A percentile compares a stretch with the other conserved stretches of the same genome.
Conservation (phyloP, 257 asterid genomes). For the Solanum arcanum region DNA sequence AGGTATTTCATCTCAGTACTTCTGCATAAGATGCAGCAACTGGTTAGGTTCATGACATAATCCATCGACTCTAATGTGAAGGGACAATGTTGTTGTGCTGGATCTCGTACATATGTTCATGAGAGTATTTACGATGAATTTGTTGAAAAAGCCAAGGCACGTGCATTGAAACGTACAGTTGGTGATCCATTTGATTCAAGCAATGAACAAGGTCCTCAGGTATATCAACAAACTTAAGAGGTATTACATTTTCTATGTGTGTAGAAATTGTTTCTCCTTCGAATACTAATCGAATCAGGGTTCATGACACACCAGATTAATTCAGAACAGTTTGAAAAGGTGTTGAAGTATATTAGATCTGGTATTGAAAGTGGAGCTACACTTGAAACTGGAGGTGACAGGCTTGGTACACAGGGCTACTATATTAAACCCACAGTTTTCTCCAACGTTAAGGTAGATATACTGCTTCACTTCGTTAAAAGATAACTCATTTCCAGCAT, state of each 20-base stretch:
- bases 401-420: constrained; percentile 54
- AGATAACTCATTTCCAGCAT: background rate
- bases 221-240: background rate
- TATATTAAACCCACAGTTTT: constrained; percentile 89
- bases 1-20: constrained; percentile 29
- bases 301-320: constrained; percentile 43
- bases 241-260: background rate
- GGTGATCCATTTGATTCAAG: constrained; percentile 92
- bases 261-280: background rate
- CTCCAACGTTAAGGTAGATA: constrained; percentile 67
- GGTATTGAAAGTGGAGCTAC: constrained; percentile 78
- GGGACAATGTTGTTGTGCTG: constrained; percentile 99
- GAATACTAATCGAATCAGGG: background rate
- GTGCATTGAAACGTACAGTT: constrained; percentile 66
- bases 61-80: constrained; percentile 4
- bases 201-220: constrained; percentile 98
- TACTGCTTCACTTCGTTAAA: background rate
- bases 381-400: constrained; percentile 78
- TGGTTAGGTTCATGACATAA: background rate
- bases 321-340: constrained; percentile 59
- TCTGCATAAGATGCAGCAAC: background rate
- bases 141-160: constrained; percentile 65
- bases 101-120: constrained; percentile 84
- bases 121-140: constrained; percentile 83
- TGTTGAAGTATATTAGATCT: constrained; percentile 43